Evolutionary conservation across 352 stramenopile genomes (phyloP).

Genomic region (Globisporangium alternatum): DNA sequence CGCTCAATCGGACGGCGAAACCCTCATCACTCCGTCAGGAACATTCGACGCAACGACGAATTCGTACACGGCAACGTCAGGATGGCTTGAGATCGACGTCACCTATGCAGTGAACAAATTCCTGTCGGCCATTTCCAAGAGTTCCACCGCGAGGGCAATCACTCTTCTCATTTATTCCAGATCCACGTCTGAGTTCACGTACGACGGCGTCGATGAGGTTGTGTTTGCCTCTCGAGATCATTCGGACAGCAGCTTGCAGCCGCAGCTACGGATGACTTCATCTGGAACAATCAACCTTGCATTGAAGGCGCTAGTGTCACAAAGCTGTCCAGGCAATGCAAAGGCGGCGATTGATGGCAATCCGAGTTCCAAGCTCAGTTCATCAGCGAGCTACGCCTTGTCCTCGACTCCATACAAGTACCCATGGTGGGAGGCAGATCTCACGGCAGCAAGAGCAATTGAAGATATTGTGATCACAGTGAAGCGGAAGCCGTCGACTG

Average conservation of each 20-base stretch:
- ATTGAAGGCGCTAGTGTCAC: slow-evolving; percentile 23
- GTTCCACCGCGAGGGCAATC: slow-evolving; percentile 28
- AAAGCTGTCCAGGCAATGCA: slow-evolving; percentile 49
- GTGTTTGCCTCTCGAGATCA: slow-evolving; percentile 61
- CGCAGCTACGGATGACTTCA: slow-evolving; percentile 39
- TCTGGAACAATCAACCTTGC: slow-evolving; percentile 59
- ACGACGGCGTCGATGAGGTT: slow-evolving; percentile 52
- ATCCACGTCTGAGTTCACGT: slow-evolving; percentile 38
- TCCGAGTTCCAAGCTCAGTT: slow-evolving; percentile 29
- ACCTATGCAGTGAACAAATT: slow-evolving; percentile 57
- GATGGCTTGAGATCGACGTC: slow-evolving; percentile 70
- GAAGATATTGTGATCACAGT: slow-evolving; percentile 53
- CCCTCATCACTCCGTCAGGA: slow-evolving; percentile 26
- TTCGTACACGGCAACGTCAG: slow-evolving; percentile 29
- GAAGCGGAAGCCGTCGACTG: slow-evolving; percentile 36
- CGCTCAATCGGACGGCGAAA: slow-evolving; percentile 25
- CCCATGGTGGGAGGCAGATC: slow-evolving; percentile 64
- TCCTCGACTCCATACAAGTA: slow-evolving; percentile 38
- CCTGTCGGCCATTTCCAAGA: slow-evolving; percentile 21
- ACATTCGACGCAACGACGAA: slow-evolving; percentile 38
- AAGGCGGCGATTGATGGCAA: slow-evolving; percentile 48
- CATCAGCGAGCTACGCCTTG: slow-evolving; percentile 52
- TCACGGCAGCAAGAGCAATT: slow-evolving; percentile 28
- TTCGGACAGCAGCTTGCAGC: slow-evolving; percentile 24
- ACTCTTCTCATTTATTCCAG: slow-evolving; percentile 57